These are phyloP conservation scores for Zizania latifolia DNA, from an alignment of 176 grass and related monocot species.

Conservation along the genomic window DNA sequence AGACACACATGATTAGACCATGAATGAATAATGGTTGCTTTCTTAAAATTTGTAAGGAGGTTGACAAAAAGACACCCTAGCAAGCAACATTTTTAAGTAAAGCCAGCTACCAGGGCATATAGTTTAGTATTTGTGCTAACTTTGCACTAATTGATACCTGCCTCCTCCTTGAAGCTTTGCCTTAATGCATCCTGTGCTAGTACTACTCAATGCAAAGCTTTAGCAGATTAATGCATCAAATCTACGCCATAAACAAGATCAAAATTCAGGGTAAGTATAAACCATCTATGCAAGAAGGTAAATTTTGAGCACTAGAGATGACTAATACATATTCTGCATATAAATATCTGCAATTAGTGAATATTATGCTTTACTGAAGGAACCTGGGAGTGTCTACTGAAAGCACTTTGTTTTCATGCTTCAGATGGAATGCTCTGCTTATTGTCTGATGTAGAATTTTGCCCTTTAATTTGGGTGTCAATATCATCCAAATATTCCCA, in stretches of 20 bases:
- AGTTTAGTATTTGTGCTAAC: no score
- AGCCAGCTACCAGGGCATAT: conserved; percentile 34
- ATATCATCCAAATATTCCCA: background rate
- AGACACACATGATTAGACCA: conserved; percentile 46
- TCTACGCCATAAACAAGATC: background rate
- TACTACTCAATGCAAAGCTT: conserved; percentile 17
- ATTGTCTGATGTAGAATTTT: conserved; percentile 2
- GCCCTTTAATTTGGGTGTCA: background rate
- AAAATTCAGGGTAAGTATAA: background rate
- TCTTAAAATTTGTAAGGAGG: conserved; percentile 20
- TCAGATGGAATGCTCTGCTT: background rate
- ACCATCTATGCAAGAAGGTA: background rate
- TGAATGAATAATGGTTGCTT: conserved; percentile 42
- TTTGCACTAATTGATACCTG: no score
- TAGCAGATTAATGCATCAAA: conserved; percentile 17
- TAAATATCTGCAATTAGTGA: conserved; percentile 3
- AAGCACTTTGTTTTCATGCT: conserved; percentile 21
- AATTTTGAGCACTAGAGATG: conserved; percentile 5
- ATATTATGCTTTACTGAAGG: background rate
- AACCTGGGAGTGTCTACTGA: background rate
- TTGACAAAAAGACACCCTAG: conserved; percentile 43
- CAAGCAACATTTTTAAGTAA: conserved; percentile 47
- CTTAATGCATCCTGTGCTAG: conserved; percentile 4
- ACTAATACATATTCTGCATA: background rate
- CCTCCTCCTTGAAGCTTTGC: conserved; percentile 20